Conservation (phyloP, 1,284 basidiomycete species). For the Malassezia brasiliensis region DNA sequence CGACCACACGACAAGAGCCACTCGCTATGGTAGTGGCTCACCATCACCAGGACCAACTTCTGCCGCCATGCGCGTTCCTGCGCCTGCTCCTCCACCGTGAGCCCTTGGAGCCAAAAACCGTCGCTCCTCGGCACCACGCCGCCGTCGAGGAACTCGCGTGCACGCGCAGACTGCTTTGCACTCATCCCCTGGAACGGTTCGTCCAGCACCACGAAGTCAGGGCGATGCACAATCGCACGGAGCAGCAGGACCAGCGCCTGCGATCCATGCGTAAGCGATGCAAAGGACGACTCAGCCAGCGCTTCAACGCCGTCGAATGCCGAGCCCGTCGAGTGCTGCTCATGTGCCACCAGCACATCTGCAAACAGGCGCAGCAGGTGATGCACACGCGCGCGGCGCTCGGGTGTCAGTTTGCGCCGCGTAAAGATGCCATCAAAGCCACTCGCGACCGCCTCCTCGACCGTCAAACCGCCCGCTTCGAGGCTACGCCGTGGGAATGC, state of each 20-base stretch:
- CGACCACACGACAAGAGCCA: conserved; percentile 33
- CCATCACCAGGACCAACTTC: conserved; percentile 28
- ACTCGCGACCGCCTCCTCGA: conserved; percentile 33
- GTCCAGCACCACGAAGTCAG: conserved; percentile 37
- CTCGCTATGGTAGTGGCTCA: conserved; percentile 44
- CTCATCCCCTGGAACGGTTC: conserved; percentile 48
- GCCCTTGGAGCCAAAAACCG: conserved; percentile 8
- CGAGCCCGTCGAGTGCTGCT: not conserved
- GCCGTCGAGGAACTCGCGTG: conserved; percentile 28
- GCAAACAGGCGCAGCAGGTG: conserved; percentile 21
- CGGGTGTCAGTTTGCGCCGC: conserved; percentile 9
- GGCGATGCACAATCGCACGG: conserved; percentile 33
- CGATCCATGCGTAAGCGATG: conserved; percentile 26
- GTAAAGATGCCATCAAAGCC: conserved; percentile 41
- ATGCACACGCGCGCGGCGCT: conserved; percentile 20
- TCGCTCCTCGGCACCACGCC: not conserved
- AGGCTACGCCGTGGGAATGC: conserved; percentile 60
- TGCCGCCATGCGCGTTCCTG: conserved; percentile 16
- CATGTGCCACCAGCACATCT: conserved; percentile 20
- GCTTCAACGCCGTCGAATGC: not conserved
- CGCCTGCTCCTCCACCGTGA: not conserved
- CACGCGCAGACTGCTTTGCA: conserved; percentile 22
- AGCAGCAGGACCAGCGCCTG: conserved; percentile 41
- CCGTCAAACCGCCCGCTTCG: conserved; percentile 29
- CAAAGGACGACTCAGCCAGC: conserved; percentile 21